These are phyloP conservation scores for Candida frijolesensis DNA, from an alignment of 1,139 yeast genomes.

Conservation along the genomic window DNA sequence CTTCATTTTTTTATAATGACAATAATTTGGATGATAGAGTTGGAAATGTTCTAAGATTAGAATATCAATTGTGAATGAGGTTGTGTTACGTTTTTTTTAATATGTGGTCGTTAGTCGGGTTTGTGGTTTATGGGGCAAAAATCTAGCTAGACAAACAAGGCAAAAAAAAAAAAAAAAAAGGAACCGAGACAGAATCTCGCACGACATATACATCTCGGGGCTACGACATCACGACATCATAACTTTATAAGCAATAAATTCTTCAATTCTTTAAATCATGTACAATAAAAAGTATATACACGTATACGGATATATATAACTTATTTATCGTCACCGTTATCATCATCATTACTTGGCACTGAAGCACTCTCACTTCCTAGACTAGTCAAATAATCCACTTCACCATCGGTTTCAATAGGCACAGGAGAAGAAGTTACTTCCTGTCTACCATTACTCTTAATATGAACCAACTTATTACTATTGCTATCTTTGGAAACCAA, in stretches of 20 bases:
- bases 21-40: not conserved
- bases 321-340: slow-evolving; percentile 64
- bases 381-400: slow-evolving; percentile 19
- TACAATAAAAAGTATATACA: not conserved
- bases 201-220: not conserved
- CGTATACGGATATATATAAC: not conserved
- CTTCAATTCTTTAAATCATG: too few species aligned
- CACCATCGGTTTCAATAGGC: slow-evolving; percentile 15
- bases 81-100: not conserved
- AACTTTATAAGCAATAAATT: too few species aligned
- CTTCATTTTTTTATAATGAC: slow-evolving; percentile 6
- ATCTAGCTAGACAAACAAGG: not conserved
- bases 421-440: slow-evolving; percentile 25
- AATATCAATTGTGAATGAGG: not conserved
- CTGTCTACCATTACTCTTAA: slow-evolving; percentile 25
- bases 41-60: not conserved
- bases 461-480: slow-evolving; percentile 27
- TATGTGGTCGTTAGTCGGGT: slow-evolving; percentile 1
- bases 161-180: not conserved
- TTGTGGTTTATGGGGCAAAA: not conserved
- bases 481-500: slow-evolving; percentile 33
- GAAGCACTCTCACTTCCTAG: slow-evolving; percentile 52
- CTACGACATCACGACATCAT: too few species aligned
- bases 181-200: not conserved
- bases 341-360: slow-evolving; percentile 65